Evolutionary conservation across 495 filamentous ascomycete species (phyloP), one percentile per base, ranked within the genome.

Genomic region (Xylaria acuta): DNA sequence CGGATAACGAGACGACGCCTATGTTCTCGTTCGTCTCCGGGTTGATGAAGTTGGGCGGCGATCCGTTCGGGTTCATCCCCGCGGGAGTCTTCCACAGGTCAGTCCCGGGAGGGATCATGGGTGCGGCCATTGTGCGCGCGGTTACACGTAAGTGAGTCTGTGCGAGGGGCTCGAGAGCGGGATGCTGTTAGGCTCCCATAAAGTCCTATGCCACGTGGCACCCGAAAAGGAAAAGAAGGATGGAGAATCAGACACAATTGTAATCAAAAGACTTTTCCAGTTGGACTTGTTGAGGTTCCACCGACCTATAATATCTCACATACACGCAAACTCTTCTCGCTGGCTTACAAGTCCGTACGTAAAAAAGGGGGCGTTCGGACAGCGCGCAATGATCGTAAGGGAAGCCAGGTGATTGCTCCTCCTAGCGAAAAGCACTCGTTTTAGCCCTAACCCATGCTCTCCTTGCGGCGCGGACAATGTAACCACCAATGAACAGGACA

Each of bases 21-120:
- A 63, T 63, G 20, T 34, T 63, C 12, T 63, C 59, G 40, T 63
- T 63, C 59, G 59, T 63, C 20, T 34, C 59, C 59, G 59, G 59
- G 12, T 63, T 63, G 32, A 36, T 20, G 27, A 63, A 40, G 59
- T 63, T 40, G 6, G 40, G 32, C n/a, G 59, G 32, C 18, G 20
- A 25, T n/a, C 59, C 59, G 40, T 63, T 40, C 59, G 59, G 59
- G 3, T 34, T 40, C 59, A 27, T 27, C 7, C 16, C 59, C 22
- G 22, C 7, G 1, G 59, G 59, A 1, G 59, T 63, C 12, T 36
- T 63, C 59, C 59, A 63, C 30, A 63, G 59, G 40, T 63, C 59
- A n/a, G 59, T 63, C 40, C 59, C 59, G 1, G 12, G 5, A 11
- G 43, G 43, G 43, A 47, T 47, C 43, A 47, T 47, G 43, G 43